A percentile compares a stretch with the other conserved stretches of the same genome.
Evolutionary conservation across 805 yeast genomes (phyloP).

Genomic region (Candida ortonii): DNA sequence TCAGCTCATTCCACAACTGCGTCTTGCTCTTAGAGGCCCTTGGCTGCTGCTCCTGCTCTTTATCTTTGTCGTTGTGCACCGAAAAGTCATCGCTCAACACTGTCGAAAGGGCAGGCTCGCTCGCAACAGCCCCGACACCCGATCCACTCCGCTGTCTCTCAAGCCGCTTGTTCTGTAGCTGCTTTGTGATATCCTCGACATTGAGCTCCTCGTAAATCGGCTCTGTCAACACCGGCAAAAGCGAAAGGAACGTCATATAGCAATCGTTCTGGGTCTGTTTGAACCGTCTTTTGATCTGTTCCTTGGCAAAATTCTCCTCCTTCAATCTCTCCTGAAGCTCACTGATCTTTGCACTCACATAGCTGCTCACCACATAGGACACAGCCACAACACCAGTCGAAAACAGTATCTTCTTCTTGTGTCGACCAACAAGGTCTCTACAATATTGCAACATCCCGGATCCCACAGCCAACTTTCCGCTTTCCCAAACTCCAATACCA

Average conservation of each 20-base stretch:
- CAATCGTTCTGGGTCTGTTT: slow-evolving; percentile 92
- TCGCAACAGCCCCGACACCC: slow-evolving; percentile 8
- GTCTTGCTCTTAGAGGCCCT: slow-evolving; percentile 43
- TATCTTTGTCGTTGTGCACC: slow-evolving; percentile 23
- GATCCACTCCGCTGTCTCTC: slow-evolving; percentile 23
- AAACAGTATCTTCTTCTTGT: slow-evolving; percentile 42
- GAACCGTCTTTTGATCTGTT: slow-evolving; percentile 75
- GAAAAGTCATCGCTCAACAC: slow-evolving; percentile 41
- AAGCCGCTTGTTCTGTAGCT: slow-evolving; percentile 59
- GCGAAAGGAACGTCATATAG: slow-evolving; percentile 74
- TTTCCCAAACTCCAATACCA: neutral
- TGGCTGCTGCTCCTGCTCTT: slow-evolving; percentile 24
- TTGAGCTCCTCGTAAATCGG: slow-evolving; percentile 62
- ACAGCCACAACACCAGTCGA: slow-evolving; percentile 44
- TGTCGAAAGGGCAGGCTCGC: slow-evolving; percentile 25
- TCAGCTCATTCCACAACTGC: slow-evolving; percentile 82
- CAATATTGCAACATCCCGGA: slow-evolving; percentile 33
- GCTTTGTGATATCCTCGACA: slow-evolving; percentile 70
- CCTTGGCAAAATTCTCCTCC: slow-evolving; percentile 59
- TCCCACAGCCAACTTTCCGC: neutral
- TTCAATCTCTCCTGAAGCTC: slow-evolving; percentile 51
- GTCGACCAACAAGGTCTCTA: slow-evolving; percentile 40
- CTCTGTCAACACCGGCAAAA: slow-evolving; percentile 70
- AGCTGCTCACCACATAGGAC: slow-evolving; percentile 42
- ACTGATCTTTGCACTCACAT: slow-evolving; percentile 41